A percentile compares a stretch with the other conserved stretches of the same genome.
Evolutionary conservation across 1,139 yeast species (phyloP).

Genomic region (Sugiyamaella castrensis): DNA sequence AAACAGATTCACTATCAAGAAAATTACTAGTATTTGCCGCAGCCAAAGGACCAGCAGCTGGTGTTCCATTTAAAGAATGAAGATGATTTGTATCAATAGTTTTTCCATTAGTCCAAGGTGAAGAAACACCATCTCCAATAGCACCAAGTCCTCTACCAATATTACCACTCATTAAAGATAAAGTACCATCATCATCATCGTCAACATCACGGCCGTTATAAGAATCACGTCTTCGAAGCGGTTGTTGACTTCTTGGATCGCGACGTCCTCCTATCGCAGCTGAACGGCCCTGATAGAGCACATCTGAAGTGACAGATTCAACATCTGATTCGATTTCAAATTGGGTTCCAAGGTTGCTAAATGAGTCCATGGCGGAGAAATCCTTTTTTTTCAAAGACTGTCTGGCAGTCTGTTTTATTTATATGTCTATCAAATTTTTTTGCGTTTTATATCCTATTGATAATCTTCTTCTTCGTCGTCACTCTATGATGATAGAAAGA

Average conservation of each 20-base stretch:
- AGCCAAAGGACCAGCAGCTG: constrained; percentile 10
- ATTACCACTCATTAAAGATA: constrained; percentile 15
- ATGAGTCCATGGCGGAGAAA: constrained; percentile 26
- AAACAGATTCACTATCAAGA: constrained; percentile 15
- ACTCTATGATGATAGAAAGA: too few relatives aligned
- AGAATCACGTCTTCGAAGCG: constrained; percentile 15
- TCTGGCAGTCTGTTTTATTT: too few relatives aligned
- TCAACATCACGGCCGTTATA: constrained; percentile 27
- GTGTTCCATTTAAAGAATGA: constrained; percentile 6
- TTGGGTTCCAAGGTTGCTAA: constrained; percentile 29
- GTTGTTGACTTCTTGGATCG: background rate
- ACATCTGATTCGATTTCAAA: constrained; percentile 28
- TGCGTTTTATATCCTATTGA: too few relatives aligned
- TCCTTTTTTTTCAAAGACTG: background rate
- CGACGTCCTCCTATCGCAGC: constrained; percentile 6
- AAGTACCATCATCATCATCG: constrained; percentile 26
- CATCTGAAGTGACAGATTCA: constrained; percentile 32
- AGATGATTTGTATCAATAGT: background rate
- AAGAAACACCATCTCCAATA: constrained; percentile 2
- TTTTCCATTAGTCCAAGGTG: background rate
- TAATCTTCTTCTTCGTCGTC: too few relatives aligned
- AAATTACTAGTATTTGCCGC: constrained; percentile 12
- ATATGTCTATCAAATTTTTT: too few relatives aligned
- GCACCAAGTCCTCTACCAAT: constrained; percentile 3
- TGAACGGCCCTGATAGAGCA: constrained; percentile 29